These are phyloP conservation scores for Yarrowia alimentaria DNA, from an alignment of 805 yeast genomes.

Conservation along the genomic window DNA sequence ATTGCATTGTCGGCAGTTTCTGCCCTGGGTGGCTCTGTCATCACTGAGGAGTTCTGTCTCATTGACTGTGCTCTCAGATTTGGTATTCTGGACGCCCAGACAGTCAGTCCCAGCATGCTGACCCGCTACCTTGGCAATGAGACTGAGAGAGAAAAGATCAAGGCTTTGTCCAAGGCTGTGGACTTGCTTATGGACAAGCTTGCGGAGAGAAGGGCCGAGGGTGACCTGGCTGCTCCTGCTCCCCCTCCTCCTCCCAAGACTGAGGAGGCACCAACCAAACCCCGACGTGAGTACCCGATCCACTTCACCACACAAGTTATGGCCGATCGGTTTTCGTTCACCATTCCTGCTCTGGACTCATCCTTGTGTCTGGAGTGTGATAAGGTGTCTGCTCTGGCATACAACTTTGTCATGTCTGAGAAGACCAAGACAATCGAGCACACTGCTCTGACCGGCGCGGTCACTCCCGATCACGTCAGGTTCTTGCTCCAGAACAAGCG, in stretches of 20 bases:
- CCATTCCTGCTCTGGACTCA: slow-evolving; percentile 15
- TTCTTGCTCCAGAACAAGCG: slow-evolving; percentile 24
- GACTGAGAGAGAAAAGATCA: not conserved
- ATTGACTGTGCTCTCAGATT: slow-evolving; percentile 7
- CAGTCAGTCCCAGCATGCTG: slow-evolving; percentile 7
- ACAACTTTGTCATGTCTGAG: slow-evolving; percentile 24
- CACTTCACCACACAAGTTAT: slow-evolving; percentile 15
- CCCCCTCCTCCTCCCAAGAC: not conserved
- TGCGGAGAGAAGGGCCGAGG: not conserved
- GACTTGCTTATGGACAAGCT: slow-evolving; percentile 1
- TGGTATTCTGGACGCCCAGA: slow-evolving; percentile 20
- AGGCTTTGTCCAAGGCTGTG: not conserved
- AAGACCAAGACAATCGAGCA: slow-evolving; percentile 20
- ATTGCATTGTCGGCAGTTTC: slow-evolving; percentile 1
- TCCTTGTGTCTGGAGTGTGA: slow-evolving; percentile 20
- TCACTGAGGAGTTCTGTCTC: slow-evolving; percentile 6
- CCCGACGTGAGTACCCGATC: too few species aligned
- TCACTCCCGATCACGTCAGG: slow-evolving; percentile 17
- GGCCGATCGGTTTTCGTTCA: slow-evolving; percentile 11
- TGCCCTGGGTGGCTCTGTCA: not conserved
- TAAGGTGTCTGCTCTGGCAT: slow-evolving; percentile 13
- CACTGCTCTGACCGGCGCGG: slow-evolving; percentile 18
- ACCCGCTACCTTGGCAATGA: slow-evolving; percentile 7
- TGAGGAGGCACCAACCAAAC: too few species aligned
- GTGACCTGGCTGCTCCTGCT: not conserved